Evolutionary conservation across 148 eudicot genomes (phyloP), one percentile per base, ranked within the genome.

Genomic region (Polygonum maritimum): DNA sequence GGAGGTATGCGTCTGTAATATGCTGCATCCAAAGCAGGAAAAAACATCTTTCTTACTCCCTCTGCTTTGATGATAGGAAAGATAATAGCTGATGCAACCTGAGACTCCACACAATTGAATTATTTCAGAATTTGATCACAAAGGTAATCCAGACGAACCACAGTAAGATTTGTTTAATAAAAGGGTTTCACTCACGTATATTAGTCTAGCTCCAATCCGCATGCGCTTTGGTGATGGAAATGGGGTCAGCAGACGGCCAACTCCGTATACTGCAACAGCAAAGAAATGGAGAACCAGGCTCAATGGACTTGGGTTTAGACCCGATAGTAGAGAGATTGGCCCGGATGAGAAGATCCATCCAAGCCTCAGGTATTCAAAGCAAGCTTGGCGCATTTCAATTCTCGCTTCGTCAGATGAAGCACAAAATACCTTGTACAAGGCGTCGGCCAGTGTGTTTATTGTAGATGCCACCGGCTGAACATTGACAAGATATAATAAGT

Each of bases 31-130:
- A 86, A 87, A 3, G 90, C 91, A 35, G 98, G 96, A 78, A 92
- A 92, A 75, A 92, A 92, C 97, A 92, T 92, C 71, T 90, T 87
- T 81, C 97, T 83, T 63, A 92, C 88, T 63, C 98, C 96, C 84
- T 92, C 98, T 12, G 93, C 98, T 85, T 87, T 92, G n/a, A 92
- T 90, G 35, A 92, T 92, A 0, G 98, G 98, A 47, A 89, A 86
- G 65, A 92, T 90, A 33, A 92, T 92, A 48, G 87, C 98, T 18
- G 98, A 89, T 60, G 98, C 98, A 80, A 87, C 84, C 98, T 92
- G 85, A 21, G 7, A 48, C 4, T 41, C 74, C 74, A 44, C 74
- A 44, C 47, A 40, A 15, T 7, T 8, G 8, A 6, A 16, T 62
- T 6, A 70, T 70, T 14, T 70, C 36, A 70, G 9, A 70, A 40